Evolutionary conservation across 2,329 filamentous ascomycete genomes (phyloP).

Genomic region (Sphaerulina musiva): DNA sequence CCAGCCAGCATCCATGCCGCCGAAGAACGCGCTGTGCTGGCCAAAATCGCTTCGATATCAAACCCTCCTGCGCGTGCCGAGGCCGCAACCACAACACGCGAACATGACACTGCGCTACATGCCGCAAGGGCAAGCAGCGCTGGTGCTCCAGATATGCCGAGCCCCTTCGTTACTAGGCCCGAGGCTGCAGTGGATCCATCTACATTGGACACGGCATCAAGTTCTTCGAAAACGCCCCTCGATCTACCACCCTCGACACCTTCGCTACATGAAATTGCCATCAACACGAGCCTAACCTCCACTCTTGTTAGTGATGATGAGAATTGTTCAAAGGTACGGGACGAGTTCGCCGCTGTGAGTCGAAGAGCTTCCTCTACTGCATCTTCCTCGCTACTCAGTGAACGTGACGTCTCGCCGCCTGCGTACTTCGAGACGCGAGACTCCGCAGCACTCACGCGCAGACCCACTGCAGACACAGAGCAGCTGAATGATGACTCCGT

Average conservation of each 20-base stretch:
- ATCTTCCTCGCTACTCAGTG: conserved; percentile 24
- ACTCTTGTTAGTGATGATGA: conserved; percentile 8
- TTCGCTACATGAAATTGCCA: no score
- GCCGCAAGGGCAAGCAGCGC: background rate
- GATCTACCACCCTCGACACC: no score
- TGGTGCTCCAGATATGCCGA: background rate
- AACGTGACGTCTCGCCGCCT: conserved; percentile 24
- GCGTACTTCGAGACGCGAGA: background rate
- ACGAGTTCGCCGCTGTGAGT: conserved; percentile 3
- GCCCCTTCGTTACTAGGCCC: background rate
- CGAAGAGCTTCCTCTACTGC: background rate
- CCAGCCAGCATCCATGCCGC: background rate
- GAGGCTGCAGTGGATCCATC: no score
- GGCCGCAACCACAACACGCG: background rate
- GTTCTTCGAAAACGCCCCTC: background rate
- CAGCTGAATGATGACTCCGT: background rate
- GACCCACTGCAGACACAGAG: background rate
- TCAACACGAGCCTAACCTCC: background rate
- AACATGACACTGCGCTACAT: background rate
- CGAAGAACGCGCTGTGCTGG: background rate
- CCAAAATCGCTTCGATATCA: background rate
- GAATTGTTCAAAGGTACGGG: conserved; percentile 7
- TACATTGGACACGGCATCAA: background rate
- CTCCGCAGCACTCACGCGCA: no score
- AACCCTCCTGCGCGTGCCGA: background rate